A percentile compares a stretch with the other conserved stretches of the same genome.
phyloP scores from a whole-genome alignment of 371 early-diverging fungal species.

The Mucor piriformis region DNA sequence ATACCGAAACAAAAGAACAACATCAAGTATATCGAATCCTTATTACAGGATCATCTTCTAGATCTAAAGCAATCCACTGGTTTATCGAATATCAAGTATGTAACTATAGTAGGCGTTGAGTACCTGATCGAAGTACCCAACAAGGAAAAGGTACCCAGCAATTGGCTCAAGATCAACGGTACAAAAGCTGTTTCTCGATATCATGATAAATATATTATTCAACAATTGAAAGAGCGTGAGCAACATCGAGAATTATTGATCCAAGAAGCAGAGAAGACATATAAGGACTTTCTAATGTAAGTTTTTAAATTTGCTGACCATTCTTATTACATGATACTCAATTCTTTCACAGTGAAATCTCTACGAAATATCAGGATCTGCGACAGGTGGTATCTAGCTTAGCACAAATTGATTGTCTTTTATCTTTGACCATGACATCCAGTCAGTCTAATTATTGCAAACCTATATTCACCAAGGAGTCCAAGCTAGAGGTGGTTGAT shows the following conservation, averaged over 20 bases:
- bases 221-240: slow-evolving; percentile 71
- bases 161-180: slow-evolving; percentile 81
- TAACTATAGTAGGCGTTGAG: slow-evolving; percentile 64
- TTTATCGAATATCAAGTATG: slow-evolving; percentile 53
- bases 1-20: slow-evolving; percentile 40
- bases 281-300: slow-evolving; percentile 50
- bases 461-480: slow-evolving; percentile 49
- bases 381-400: slow-evolving; percentile 64
- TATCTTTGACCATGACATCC: slow-evolving; percentile 70
- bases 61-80: slow-evolving; percentile 45
- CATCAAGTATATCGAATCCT: slow-evolving; percentile 50
- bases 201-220: slow-evolving; percentile 73
- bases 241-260: slow-evolving; percentile 71
- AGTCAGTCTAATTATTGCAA: slow-evolving; percentile 70
- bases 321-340: too few species aligned
- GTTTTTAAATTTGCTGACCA: slow-evolving; percentile 16
- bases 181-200: slow-evolving; percentile 84
- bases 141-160: slow-evolving; percentile 65
- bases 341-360: slow-evolving; percentile 65
- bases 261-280: slow-evolving; percentile 50
- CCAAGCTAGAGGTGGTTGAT: slow-evolving; percentile 46
- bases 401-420: slow-evolving; percentile 77
- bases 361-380: slow-evolving; percentile 65
- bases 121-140: slow-evolving; percentile 48
- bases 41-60: slow-evolving; percentile 49